Evolutionary conservation across 495 filamentous ascomycete species (phyloP).

Genomic region (Elasticomyces elasticus): DNA sequence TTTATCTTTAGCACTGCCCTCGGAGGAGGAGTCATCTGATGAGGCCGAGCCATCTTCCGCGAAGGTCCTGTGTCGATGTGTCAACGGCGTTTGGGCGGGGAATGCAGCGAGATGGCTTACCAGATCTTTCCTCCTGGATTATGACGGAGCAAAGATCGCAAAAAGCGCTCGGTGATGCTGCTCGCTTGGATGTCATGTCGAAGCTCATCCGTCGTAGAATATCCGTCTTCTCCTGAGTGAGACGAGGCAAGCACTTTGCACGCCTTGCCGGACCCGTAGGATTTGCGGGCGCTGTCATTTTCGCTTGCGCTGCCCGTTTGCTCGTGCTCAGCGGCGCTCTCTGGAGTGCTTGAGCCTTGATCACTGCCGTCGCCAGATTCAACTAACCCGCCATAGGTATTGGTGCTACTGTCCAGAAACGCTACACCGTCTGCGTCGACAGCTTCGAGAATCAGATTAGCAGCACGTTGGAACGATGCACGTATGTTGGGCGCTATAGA

Average conservation of each 20-base stretch:
- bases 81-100: background rate
- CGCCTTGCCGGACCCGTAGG: background rate
- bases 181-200: background rate
- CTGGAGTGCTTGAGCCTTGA: background rate
- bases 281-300: background rate
- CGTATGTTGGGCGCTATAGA: conserved; percentile 5
- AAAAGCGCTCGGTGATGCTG: conserved; percentile 8
- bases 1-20: background rate
- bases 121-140: conserved; percentile 12
- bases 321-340: conserved; percentile 4
- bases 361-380: background rate
- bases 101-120: background rate
- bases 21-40: conserved; percentile 5
- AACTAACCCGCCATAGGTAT: conserved; percentile 7
- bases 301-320: conserved; percentile 1
- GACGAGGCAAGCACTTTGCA: conserved; percentile 12
- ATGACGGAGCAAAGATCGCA: conserved; percentile 7
- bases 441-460: conserved; percentile 3
- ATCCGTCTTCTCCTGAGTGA: background rate
- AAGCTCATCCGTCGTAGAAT: background rate
- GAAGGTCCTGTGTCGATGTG: too few species aligned
- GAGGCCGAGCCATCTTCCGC: conserved; percentile 14
- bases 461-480: conserved; percentile 9
- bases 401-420: conserved; percentile 9
- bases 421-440: conserved; percentile 11